Evolutionary conservation across 768 basidiomycete species (phyloP).

Genomic region (Lactarius trivialis): DNA sequence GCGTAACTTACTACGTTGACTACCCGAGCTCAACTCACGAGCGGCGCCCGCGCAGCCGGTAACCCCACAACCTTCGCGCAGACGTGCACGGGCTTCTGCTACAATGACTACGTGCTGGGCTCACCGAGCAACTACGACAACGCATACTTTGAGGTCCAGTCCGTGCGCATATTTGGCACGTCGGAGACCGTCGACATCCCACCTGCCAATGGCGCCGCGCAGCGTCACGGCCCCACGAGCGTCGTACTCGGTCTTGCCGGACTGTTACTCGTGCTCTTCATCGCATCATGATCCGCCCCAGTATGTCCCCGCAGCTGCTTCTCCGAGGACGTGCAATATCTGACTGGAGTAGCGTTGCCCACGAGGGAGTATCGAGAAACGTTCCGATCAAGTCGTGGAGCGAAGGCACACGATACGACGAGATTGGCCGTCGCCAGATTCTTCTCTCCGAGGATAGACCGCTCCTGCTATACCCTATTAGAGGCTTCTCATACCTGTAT

Average conservation of each 20-base stretch:
- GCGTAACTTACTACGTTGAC: not conserved
- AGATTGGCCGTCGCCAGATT: not conserved
- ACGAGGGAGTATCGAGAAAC: not conserved
- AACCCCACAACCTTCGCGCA: slow-evolving; percentile 4
- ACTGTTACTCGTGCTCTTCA: not conserved
- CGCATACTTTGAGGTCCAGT: slow-evolving; percentile 39
- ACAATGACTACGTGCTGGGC: slow-evolving; percentile 33
- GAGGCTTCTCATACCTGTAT: not conserved
- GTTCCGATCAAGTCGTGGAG: not conserved
- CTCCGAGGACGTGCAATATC: not conserved
- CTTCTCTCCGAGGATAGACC: not conserved
- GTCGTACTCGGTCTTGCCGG: not conserved
- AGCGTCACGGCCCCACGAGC: not conserved
- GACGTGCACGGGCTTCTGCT: slow-evolving; percentile 18
- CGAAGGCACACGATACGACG: not conserved
- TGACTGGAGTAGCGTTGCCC: not conserved
- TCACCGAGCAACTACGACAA: slow-evolving; percentile 30
- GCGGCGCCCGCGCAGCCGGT: slow-evolving; percentile 5
- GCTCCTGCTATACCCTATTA: not conserved
- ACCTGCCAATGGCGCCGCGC: not conserved
- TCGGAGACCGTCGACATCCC: not conserved
- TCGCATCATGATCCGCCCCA: not conserved
- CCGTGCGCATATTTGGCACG: slow-evolving; percentile 30
- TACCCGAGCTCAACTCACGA: slow-evolving; percentile 9
- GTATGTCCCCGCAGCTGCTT: not conserved